Base-by-base conservation (phyloP, 306 rosid species). In the Vigna trinervia region DNA sequence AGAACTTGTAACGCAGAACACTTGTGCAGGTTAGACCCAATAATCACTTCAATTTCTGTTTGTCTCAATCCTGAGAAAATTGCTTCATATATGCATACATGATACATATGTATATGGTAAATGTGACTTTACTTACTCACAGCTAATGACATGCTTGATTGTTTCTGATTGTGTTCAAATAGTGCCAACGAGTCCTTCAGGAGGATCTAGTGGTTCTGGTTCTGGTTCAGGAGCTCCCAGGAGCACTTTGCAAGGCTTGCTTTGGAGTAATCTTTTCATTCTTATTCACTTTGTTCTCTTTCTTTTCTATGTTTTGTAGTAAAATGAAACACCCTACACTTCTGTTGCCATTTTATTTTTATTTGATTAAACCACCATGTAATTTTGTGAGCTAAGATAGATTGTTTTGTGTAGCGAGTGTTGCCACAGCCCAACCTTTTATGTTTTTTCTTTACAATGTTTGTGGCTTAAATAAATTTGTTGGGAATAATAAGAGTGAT, bases 21-120 rank as follows among this genome's bases (percentile, higher is more conserved):
- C 75, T 78, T 95, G 97, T 78, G 71, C 90, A 70, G 96, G 98
- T 93, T 76, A 73, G 87, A 87, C 45, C 76, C 17, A 38, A 13
- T 36, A 6, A 10, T 30, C 0, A 14, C 45, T 22, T 75, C 3
- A 32, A 12, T 63, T 15, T 34, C 47, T 59, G 2, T 57, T 41
- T 41, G 4, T 41, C 2, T 8, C 46, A 41, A 4, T 57, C 32
- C 14, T 13, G 15, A 53, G 32, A 34, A 30, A 34, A 52, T 52
- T 71, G 65, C 52, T 71, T 39, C 8, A 57, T 73, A 41, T 23
- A 57, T 26, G 28, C 28, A 2, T 26, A 2, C 28, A 23, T 23
- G 28, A 2, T 26, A 26, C 3, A 26, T 26, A 26, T 58, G 12
- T 26, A 19, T 43, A 19, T 66, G 13, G 13, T 78, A 36, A 71